A percentile compares a stretch with the other conserved stretches of the same genome.
Evolutionary conservation across 78 protist genomes (phyloP).

Genomic region (Dictyostelium brefeldianum): DNA sequence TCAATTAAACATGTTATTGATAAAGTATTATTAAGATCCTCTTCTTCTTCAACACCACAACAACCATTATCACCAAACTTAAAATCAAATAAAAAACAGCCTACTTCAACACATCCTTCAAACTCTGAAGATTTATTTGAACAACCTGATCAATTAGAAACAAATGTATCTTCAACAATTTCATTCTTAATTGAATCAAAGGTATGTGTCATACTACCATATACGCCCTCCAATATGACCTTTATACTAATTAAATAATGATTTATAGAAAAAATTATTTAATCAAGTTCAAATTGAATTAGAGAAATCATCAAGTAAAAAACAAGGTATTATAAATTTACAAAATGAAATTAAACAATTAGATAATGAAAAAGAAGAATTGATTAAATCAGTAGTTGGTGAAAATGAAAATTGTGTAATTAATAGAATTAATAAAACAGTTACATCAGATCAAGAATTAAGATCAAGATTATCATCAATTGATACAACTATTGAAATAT

Average conservation of each 20-base stretch:
- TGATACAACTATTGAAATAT: conserved; percentile 7
- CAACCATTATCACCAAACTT: neutral
- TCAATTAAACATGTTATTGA: conserved; percentile 8
- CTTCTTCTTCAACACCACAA: neutral
- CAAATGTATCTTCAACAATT: conserved; percentile 17
- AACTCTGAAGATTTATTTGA: conserved; percentile 48
- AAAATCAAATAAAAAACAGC: neutral
- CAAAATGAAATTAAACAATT: conserved; percentile 11
- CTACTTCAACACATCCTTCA: neutral
- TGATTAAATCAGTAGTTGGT: neutral
- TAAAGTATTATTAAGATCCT: neutral
- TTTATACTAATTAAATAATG: neutral
- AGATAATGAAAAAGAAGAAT: neutral
- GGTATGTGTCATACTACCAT: neutral
- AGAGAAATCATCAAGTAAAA: conserved; percentile 36
- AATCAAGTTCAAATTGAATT: conserved; percentile 45
- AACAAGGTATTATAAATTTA: conserved; percentile 9
- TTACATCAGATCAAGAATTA: conserved; percentile 22
- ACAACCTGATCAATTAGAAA: conserved; percentile 39
- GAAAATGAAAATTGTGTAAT: neutral
- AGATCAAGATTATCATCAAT: conserved; percentile 30
- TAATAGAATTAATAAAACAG: neutral
- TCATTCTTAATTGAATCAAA: conserved; percentile 48
- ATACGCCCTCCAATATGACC: neutral
- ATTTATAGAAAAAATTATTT: conserved; percentile 38